These are phyloP conservation scores for Trichoderma lentiforme DNA, from an alignment of 2,329 filamentous ascomycete genomes.

Conservation along the genomic window DNA sequence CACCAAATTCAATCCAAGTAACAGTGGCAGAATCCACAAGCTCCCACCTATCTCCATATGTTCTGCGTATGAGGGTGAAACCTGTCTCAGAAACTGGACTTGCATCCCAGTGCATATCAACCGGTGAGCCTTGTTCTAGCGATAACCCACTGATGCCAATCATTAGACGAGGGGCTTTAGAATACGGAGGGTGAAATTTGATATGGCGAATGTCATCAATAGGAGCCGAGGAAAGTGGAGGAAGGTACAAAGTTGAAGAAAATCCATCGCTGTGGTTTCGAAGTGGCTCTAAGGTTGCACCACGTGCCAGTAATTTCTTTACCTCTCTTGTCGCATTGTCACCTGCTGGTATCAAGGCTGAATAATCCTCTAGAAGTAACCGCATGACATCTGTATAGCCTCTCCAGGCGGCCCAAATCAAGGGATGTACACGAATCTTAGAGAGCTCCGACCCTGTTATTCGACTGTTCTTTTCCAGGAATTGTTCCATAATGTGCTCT, in stretches of 20 bases:
- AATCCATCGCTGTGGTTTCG: neutral
- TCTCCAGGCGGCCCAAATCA: neutral
- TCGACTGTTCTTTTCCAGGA: too few relatives aligned
- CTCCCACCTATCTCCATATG: too few relatives aligned
- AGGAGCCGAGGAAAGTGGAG: too few relatives aligned
- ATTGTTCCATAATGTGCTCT: too few relatives aligned
- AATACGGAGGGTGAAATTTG: neutral
- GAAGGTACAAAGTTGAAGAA: neutral
- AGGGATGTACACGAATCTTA: neutral
- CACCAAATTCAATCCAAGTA: neutral
- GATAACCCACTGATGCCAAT: neutral
- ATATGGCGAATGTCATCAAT: neutral
- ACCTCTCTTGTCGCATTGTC: neutral
- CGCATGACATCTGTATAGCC: neutral
- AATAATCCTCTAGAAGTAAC: neutral
- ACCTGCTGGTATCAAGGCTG: neutral
- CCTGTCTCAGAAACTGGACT: neutral
- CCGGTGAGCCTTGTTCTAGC: too few relatives aligned
- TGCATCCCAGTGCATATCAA: neutral
- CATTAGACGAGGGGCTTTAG: neutral
- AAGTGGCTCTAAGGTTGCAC: neutral
- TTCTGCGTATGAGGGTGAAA: neutral
- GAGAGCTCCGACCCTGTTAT: too few relatives aligned
- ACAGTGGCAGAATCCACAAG: neutral
- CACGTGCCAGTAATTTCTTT: neutral